Conservation (phyloP, 2,329 filamentous ascomycete species). For the Pseudogymnoascus sp. region DNA sequence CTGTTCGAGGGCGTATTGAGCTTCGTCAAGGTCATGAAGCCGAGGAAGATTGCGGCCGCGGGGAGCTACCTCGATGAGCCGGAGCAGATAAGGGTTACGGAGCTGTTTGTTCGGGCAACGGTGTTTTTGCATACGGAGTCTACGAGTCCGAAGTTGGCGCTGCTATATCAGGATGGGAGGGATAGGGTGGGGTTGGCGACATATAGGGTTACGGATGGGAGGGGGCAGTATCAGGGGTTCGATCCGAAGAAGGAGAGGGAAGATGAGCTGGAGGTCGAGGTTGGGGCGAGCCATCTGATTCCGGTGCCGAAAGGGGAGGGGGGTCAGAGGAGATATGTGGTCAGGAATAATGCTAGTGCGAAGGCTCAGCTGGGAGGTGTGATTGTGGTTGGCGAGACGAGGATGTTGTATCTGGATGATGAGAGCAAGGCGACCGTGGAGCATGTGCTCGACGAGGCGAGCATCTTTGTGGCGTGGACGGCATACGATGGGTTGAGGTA, state of each 20-base stretch:
- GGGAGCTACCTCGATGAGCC: conserved; percentile 52
- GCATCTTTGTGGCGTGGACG: conserved; percentile 88
- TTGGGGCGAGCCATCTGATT: conserved; percentile 52
- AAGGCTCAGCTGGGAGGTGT: conserved; percentile 59
- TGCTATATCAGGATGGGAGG: conserved; percentile 57
- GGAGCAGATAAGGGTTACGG: conserved; percentile 53
- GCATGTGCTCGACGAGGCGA: conserved; percentile 60
- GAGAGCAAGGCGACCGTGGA: conserved; percentile 59
- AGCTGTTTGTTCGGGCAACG: conserved; percentile 58
- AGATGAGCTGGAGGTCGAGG: conserved; percentile 45
- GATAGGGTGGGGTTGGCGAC: conserved; percentile 49
- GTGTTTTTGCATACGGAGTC: conserved; percentile 52
- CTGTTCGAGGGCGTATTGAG: conserved; percentile 61
- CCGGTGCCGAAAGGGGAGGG: conserved; percentile 49
- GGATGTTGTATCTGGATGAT: conserved; percentile 78
- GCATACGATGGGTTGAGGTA: conserved; percentile 73
- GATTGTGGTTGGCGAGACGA: conserved; percentile 70
- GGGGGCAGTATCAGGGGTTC: conserved; percentile 45
- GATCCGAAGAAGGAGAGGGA: conserved; percentile 48
- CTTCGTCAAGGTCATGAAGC: conserved; percentile 50
- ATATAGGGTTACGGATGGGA: conserved; percentile 53
- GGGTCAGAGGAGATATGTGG: conserved; percentile 51
- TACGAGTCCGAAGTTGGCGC: conserved; percentile 50
- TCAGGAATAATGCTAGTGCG: conserved; percentile 42
- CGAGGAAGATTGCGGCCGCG: conserved; percentile 39